These are phyloP conservation scores for Stachybotrys chlorohalonatus DNA, from an alignment of 2,329 filamentous ascomycete species.

Conservation along the genomic window DNA sequence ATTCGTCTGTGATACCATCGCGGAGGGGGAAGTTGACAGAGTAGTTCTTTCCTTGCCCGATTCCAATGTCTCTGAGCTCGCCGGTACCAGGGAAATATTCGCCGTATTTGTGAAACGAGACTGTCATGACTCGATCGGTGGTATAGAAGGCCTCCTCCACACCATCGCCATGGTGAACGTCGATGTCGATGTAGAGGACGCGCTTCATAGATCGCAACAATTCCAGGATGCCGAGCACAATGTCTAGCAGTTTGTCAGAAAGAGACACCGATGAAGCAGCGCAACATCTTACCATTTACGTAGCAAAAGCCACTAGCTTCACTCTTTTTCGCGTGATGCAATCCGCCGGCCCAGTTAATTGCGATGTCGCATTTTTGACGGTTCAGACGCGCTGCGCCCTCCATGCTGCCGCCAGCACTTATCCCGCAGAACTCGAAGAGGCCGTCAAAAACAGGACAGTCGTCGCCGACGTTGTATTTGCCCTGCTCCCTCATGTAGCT, in stretches of 20 bases:
- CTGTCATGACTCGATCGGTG: slow-evolving; percentile 84
- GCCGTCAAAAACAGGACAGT: slow-evolving; percentile 95
- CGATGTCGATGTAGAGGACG: slow-evolving; percentile 96
- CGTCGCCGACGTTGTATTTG: slow-evolving; percentile 91
- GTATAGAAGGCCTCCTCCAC: slow-evolving; percentile 92
- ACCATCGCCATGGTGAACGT: slow-evolving; percentile 88
- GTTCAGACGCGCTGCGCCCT: slow-evolving; percentile 83
- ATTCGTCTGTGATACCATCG: slow-evolving; percentile 82
- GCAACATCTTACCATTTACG: slow-evolving; percentile 64
- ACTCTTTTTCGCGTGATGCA: slow-evolving; percentile 96
- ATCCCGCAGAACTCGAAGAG: slow-evolving; percentile 96
- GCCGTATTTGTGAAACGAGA: slow-evolving; percentile 94
- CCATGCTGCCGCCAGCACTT: slow-evolving; percentile 88
- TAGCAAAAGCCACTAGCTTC: slow-evolving; percentile 98
- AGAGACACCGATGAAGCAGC: neutral
- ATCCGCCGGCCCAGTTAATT: slow-evolving; percentile 94
- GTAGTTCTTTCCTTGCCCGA: slow-evolving; percentile 82
- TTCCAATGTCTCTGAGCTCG: slow-evolving; percentile 75
- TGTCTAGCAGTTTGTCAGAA: slow-evolving; percentile 47
- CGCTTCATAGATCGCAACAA: slow-evolving; percentile 83
- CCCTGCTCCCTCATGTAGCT: slow-evolving; percentile 81
- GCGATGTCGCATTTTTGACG: slow-evolving; percentile 92
- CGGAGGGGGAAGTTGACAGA: slow-evolving; percentile 85
- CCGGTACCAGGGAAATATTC: slow-evolving; percentile 93
- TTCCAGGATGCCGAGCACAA: slow-evolving; percentile 90